Base-by-base conservation (phyloP, 179 eudicot genomes). In the Sideroxylon spinosum region DNA sequence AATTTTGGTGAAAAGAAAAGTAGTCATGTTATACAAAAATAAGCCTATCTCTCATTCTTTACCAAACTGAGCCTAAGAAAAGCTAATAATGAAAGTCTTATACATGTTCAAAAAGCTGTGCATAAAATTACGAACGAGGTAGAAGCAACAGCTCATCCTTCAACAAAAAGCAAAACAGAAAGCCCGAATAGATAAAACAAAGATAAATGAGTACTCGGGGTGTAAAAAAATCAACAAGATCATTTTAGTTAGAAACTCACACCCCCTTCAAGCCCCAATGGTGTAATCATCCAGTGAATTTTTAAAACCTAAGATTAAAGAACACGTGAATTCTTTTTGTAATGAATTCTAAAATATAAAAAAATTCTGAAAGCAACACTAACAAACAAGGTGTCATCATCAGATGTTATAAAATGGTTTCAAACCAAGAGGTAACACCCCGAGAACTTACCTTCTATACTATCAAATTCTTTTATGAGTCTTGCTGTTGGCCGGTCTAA, bases 401-500 rank as follows among this genome's bases (percentile, higher is more conserved):
- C 61, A 19, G 56, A 71, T 14, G 23, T 16, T 17, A 72, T 19
- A 72, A 10, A 69, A 49, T 60, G 66, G 32, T 74, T 60, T 20
- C 11, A 59, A 19, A 52, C 28, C 20, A 50, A 68, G n/a, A 22
- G 46, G 20, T 17, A 73, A 19, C 32, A n/a, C 65, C 32, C 61
- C 17, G 3, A 57, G 26, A 55, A 64, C 70, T 68, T 81, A 95
- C 99, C 98, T 86, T 90, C 92, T 71, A 95, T 79, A 68, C 77
- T 71, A 78, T 90, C 94, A 81, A 95, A 94, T 67, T 93, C 96
- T 84, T 91, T 95, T 46, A 95, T 94, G 13, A 95, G 87, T 86
- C 86, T 91, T 16, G 99, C 99, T 32, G 99, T 95, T 70, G 96
- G 97, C 83, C 90, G 84, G 80, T 90, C 94, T 46, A 95, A 81